Base-by-base conservation (phyloP, 345 rosid species). In the Melastoma malabathricum region DNA sequence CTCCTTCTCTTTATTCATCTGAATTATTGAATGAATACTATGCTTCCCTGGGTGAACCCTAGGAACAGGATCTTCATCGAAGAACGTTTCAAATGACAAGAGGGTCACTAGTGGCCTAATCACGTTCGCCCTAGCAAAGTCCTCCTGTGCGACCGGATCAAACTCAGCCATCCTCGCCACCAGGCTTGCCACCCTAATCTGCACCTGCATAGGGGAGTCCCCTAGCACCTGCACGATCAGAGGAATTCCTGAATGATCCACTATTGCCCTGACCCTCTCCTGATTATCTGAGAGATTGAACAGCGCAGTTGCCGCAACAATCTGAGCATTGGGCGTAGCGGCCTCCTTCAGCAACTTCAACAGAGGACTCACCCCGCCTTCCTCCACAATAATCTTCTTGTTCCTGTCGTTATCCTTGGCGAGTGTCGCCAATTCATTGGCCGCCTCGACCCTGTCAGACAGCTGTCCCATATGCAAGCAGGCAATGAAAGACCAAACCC, bases 401-500 rank as follows among this genome's bases (percentile, higher is more conserved):
- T 90, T 90, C 55, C 96, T 59, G 45, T 86, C 92, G 53, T 82
- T 85, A 48, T 85, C 98, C 16, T 63, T 48, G 0, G 92, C 98
- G 0, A 83, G 78, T 0, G 76, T 71, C 13, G 77, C 83, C 44
- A 90, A 78, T 46, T 77, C 75, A 56, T 69, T 76, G 15, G 94
- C 92, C 0, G 98, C 98, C 12, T 86, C 92, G 15, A 78, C 72
- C 15, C 78, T 79, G n/a, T 83, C 92, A 6, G 55, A 23, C 46
- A 67, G 54, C 23, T 67, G 72, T 0, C 85, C 84, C 82, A 75
- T 69, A 47, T 73, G 80, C 15, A 80, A 58, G 3, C 81, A 60
- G 0, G 90, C 83, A 3, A 81, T 72, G 47, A 69, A 75, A 5
- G 90, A 83, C 98, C 98, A 89, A 18, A 89, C 83, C 94, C 86